Conservation (phyloP, 805 yeast genomes). For the Sugiyamaella chiloensis region DNA sequence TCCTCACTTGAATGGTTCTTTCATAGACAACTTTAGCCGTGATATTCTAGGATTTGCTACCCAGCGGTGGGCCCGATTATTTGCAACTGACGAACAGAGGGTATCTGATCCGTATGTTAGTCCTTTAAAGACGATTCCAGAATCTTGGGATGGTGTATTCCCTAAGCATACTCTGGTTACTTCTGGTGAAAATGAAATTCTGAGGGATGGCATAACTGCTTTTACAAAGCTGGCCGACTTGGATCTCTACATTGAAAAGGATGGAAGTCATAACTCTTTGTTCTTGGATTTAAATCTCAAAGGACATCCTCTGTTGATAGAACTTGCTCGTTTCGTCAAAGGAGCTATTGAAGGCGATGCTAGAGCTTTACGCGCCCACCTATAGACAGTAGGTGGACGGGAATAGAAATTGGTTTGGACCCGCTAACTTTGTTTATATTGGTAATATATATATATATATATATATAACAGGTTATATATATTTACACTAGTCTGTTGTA, state of each 20-base stretch:
- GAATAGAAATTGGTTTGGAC: too few species aligned
- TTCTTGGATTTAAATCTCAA: conserved; percentile 5
- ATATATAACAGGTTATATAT: too few species aligned
- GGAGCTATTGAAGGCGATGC: background rate
- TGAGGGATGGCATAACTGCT: conserved; percentile 9
- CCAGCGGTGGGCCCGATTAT: conserved; percentile 11
- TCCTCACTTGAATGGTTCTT: conserved; percentile 15
- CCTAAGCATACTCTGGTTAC: conserved; percentile 14
- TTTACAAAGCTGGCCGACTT: conserved; percentile 1
- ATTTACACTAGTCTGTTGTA: too few species aligned
- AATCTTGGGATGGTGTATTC: conserved; percentile 16
- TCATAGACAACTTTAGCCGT: background rate
- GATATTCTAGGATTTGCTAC: conserved; percentile 12
- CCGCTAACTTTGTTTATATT: too few species aligned
- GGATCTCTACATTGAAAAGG: conserved; percentile 6
- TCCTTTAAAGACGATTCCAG: conserved; percentile 9
- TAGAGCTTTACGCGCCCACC: background rate
- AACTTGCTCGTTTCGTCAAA: conserved; percentile 1
- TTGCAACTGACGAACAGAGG: conserved; percentile 1
- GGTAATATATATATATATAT: too few species aligned
- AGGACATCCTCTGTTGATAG: conserved; percentile 9
- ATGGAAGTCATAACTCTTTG: conserved; percentile 12
- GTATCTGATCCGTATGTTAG: conserved; percentile 9
- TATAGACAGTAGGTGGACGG: background rate
- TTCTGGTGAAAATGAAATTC: conserved; percentile 14